These are phyloP conservation scores for Phylloboletellus chloephorus DNA, from an alignment of 1,284 basidiomycete genomes.

Conservation along the genomic window DNA sequence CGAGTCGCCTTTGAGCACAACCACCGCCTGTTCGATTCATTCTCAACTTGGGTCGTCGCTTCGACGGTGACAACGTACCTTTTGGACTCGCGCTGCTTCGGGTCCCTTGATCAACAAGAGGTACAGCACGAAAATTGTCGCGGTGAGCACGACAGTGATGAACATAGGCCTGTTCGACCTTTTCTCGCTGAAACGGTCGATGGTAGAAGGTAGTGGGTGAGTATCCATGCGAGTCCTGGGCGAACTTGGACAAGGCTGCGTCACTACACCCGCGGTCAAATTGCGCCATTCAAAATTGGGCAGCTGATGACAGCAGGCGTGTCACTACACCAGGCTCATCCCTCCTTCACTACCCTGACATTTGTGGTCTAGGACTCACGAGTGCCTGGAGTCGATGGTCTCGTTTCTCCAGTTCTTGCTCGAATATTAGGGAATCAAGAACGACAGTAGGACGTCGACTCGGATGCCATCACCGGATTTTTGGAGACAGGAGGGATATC, in stretches of 20 bases:
- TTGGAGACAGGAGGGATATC: too few species aligned
- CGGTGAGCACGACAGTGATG: slow-evolving; percentile 14
- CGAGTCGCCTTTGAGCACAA: slow-evolving; percentile 59
- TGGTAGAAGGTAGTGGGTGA: slow-evolving; percentile 5
- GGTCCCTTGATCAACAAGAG: slow-evolving; percentile 17
- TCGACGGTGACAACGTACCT: slow-evolving; percentile 14
- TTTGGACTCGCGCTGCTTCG: slow-evolving; percentile 15
- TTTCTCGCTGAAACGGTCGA: slow-evolving; percentile 22
- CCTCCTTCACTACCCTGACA: too few species aligned
- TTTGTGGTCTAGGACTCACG: too few species aligned
- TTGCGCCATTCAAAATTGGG: too few species aligned
- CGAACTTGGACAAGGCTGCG: slow-evolving; percentile 1
- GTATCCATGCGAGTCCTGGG: slow-evolving; percentile 1
- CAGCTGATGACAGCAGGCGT: too few species aligned
- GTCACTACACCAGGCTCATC: too few species aligned
- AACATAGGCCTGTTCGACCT: slow-evolving; percentile 20
- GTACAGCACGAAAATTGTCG: slow-evolving; percentile 19
- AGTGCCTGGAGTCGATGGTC: too few species aligned
- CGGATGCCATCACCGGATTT: too few species aligned
- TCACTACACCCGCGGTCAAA: too few species aligned
- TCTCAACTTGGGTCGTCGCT: background rate
- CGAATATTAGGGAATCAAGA: too few species aligned
- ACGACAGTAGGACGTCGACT: too few species aligned
- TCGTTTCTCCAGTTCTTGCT: too few species aligned
- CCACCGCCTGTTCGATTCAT: slow-evolving; percentile 45